Conservation (phyloP, 2,329 filamentous ascomycete genomes). For the Fusarium illudens region DNA sequence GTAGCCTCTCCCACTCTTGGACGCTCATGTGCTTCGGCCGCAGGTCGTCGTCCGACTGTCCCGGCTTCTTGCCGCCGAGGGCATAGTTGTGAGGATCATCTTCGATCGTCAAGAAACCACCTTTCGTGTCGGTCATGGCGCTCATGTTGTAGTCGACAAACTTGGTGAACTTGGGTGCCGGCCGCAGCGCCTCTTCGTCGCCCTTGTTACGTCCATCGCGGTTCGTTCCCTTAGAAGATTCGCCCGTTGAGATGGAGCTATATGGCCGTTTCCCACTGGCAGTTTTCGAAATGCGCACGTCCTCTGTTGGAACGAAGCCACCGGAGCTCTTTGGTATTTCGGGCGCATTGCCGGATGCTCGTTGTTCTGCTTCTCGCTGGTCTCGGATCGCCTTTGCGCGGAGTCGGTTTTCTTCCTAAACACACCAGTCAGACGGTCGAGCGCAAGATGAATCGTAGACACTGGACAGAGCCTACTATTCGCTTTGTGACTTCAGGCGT, state of each 20-base stretch:
- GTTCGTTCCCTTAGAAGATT: constrained; percentile 63
- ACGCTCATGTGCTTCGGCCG: constrained; percentile 89
- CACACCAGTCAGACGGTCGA: not conserved
- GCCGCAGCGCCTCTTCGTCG: constrained; percentile 66
- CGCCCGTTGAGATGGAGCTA: constrained; percentile 63
- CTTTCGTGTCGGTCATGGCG: constrained; percentile 97
- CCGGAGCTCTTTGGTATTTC: constrained; percentile 63
- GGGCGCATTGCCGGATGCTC: constrained; percentile 53
- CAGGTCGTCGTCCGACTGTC: constrained; percentile 53
- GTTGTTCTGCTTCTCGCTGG: constrained; percentile 71
- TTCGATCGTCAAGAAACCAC: constrained; percentile 88
- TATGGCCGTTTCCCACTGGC: constrained; percentile 72
- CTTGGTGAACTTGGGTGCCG: constrained; percentile 88
- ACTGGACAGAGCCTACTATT: constrained; percentile 55
- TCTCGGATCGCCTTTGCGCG: constrained; percentile 87
- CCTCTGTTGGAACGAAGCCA: constrained; percentile 75
- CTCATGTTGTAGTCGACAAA: constrained; percentile 98
- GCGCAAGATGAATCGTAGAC: accelerated
- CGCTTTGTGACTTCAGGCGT: constrained; percentile 64
- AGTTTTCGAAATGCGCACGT: constrained; percentile 63
- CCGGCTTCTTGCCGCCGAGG: constrained; percentile 58
- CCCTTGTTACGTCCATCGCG: constrained; percentile 70
- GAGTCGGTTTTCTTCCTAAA: constrained; percentile 84
- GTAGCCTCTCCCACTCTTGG: constrained; percentile 88
- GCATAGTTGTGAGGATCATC: constrained; percentile 92